phyloP scores from a whole-genome alignment of 140 eudicot genomes.

The Stevia rebaudiana region DNA sequence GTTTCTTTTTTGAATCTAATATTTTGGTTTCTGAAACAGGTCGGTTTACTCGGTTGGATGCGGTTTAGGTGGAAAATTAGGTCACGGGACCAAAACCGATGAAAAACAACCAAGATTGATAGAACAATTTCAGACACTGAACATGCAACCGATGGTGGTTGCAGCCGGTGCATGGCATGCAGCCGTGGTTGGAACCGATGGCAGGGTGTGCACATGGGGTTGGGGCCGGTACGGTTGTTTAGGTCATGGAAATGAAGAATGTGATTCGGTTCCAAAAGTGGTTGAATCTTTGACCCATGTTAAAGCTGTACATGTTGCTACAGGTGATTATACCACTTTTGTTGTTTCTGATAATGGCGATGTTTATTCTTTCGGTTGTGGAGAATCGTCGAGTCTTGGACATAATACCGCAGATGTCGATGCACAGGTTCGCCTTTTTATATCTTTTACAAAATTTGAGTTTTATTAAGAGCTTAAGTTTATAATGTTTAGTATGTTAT shows the following conservation, averaged over 20 bases:
- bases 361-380: constrained; percentile 89
- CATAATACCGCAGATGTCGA: constrained; percentile 53
- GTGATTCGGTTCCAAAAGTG: constrained; percentile 80
- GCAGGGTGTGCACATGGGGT: constrained; percentile 97
- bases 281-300: constrained; percentile 66
- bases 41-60: constrained; percentile 97
- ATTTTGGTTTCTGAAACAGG: constrained; percentile 35
- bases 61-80: constrained; percentile 95
- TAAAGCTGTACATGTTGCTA: constrained; percentile 91
- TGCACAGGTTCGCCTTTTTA: constrained; percentile 43
- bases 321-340: constrained; percentile 95
- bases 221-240: constrained; percentile 95
- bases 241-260: constrained; percentile 95
- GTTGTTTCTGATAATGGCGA: constrained; percentile 78
- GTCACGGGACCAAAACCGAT: constrained; percentile 73
- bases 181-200: constrained; percentile 90
- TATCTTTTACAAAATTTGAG: not conserved
- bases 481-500: not conserved
- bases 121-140: constrained; percentile 67
- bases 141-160: constrained; percentile 78
- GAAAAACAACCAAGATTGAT: constrained; percentile 84
- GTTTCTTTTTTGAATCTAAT: no score
- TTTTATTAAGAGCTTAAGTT: not conserved
- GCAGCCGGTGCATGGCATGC: constrained; percentile 99
- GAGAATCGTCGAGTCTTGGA: constrained; percentile 84